A percentile compares a stretch with the other conserved stretches of the same genome.
phyloP scores from a whole-genome alignment of 2,329 filamentous ascomycete genomes.

The Graphiopsis chlorocephala region DNA sequence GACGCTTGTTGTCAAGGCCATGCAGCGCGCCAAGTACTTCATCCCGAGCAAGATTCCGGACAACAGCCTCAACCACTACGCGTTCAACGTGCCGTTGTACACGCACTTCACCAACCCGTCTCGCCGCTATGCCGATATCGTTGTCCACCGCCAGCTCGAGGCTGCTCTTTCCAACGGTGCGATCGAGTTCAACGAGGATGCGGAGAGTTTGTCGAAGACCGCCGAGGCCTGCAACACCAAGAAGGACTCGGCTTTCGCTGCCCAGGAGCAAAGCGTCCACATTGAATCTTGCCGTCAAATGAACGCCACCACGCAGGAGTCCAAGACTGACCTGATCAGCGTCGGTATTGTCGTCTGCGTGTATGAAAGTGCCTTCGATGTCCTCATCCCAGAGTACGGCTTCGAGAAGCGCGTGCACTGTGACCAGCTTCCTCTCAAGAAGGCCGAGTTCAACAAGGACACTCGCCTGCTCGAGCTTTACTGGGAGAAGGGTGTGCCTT shows the following conservation, averaged over 20 bases:
- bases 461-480: slow-evolving; percentile 92
- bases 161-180: slow-evolving; percentile 76
- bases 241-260: slow-evolving; percentile 96
- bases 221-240: slow-evolving; percentile 97
- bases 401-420: slow-evolving; percentile 99
- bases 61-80: slow-evolving; percentile 82
- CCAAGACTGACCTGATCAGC: slow-evolving; percentile 86
- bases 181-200: slow-evolving; percentile 82
- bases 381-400: slow-evolving; percentile 95
- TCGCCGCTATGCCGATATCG: slow-evolving; percentile 88
- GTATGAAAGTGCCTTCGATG: slow-evolving; percentile 97
- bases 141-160: slow-evolving; percentile 94
- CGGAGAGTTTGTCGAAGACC: slow-evolving; percentile 85
- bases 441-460: slow-evolving; percentile 98
- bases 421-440: slow-evolving; percentile 94
- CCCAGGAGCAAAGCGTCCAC: slow-evolving; percentile 97
- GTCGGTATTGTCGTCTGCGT: slow-evolving; percentile 96
- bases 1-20: slow-evolving; percentile 88
- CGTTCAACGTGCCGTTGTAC: slow-evolving; percentile 87
- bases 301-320: slow-evolving; percentile 84
- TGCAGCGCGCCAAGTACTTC: slow-evolving; percentile 95
- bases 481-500: slow-evolving; percentile 99
- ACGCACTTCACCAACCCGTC: slow-evolving; percentile 97
- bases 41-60: slow-evolving; percentile 75
- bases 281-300: slow-evolving; percentile 96